A percentile compares a stretch with the other conserved stretches of the same genome.
Conservation (phyloP, 2,329 filamentous ascomycete species). For the Fusarium robinianum region DNA sequence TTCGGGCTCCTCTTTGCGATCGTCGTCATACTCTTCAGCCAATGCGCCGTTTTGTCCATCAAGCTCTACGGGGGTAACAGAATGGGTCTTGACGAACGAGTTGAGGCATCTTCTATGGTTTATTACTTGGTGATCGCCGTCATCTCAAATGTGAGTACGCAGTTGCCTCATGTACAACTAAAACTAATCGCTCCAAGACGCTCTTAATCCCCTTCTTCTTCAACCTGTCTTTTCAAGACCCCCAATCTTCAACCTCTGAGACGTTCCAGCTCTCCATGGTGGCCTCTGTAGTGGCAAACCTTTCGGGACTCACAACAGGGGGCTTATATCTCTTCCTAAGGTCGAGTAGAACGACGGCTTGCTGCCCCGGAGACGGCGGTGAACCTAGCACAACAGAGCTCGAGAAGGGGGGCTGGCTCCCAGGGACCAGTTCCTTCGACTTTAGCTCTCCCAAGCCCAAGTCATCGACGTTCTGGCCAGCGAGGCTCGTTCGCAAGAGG, state of each 20-base stretch:
- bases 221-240: constrained; percentile 53
- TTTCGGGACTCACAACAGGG: constrained; percentile 67
- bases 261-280: constrained; percentile 62
- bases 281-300: constrained; percentile 67
- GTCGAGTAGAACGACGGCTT: constrained; percentile 63
- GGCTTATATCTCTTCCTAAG: constrained; percentile 70
- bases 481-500: constrained; percentile 15
- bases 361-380: constrained; percentile 45
- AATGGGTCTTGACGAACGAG: constrained; percentile 63
- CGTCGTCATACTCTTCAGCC: constrained; percentile 53
- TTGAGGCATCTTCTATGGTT: constrained; percentile 70
- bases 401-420: constrained; percentile 24
- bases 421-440: constrained; percentile 19
- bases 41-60: constrained; percentile 59
- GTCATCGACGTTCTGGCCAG: constrained; percentile 13
- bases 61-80: constrained; percentile 58
- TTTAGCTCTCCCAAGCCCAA: constrained; percentile 15
- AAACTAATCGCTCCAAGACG: constrained; percentile 50
- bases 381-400: constrained; percentile 11
- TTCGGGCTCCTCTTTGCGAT: constrained; percentile 59
- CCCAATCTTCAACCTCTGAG: constrained; percentile 42
- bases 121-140: constrained; percentile 66
- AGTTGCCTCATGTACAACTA: neutral
- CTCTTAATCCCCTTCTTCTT: constrained; percentile 68
- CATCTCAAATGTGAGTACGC: constrained; percentile 58